Evolutionary conservation across 2,329 filamentous ascomycete genomes (phyloP).

Genomic region (Diaporthe citriasiana): DNA sequence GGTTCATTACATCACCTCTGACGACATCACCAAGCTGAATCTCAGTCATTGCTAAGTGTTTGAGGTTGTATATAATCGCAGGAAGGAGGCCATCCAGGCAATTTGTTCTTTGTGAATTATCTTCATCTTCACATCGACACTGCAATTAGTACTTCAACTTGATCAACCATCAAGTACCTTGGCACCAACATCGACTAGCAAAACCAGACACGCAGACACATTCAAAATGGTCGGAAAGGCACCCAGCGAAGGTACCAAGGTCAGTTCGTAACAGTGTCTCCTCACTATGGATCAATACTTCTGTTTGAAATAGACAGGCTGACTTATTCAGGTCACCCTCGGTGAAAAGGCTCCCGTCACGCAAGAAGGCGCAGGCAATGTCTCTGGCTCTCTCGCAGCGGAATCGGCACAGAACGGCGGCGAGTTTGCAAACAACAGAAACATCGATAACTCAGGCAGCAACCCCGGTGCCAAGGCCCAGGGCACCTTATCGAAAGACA

Average conservation of each 20-base stretch:
- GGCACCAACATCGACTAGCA: background rate
- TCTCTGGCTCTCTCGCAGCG: constrained; percentile 82
- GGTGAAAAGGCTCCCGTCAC: constrained; percentile 62
- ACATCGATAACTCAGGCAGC: constrained; percentile 15
- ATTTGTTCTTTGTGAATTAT: background rate
- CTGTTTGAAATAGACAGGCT: constrained; percentile 24
- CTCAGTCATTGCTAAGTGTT: background rate
- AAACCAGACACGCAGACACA: background rate
- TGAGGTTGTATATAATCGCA: constrained; percentile 6
- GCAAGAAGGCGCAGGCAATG: constrained; percentile 73
- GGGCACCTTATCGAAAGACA: background rate
- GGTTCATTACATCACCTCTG: constrained; percentile 36
- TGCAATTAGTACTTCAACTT: background rate
- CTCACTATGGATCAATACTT: too few relatives aligned
- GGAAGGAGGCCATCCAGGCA: background rate
- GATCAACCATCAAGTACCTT: background rate
- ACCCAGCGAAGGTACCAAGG: constrained; percentile 40
- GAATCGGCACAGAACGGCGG: constrained; percentile 76
- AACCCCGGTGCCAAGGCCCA: background rate
- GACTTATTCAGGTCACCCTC: constrained; percentile 59
- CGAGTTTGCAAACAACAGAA: constrained; percentile 71
- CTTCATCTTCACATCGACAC: background rate
- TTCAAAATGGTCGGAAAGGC: constrained; percentile 37
- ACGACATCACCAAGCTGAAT: constrained; percentile 21
- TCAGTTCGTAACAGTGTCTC: background rate